Conservation (phyloP, 192 early-diverging fungal genomes). For the Rhizophagus prolifer region DNA sequence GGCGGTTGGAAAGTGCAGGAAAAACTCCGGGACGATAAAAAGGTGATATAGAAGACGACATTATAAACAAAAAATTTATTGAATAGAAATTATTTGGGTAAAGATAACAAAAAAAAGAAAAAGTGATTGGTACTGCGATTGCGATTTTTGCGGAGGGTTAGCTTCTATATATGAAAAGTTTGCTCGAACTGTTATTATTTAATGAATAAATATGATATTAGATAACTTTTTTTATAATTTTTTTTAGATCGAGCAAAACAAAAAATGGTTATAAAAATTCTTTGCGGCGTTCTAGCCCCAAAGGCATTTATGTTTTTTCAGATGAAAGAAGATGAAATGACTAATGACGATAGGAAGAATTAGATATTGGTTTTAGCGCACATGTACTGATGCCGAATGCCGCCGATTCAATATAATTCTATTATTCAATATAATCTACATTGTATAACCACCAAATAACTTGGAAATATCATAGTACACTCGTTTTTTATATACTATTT, state of each 20-base stretch:
- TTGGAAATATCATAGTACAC: background rate
- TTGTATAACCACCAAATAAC: background rate
- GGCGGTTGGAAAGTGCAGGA: conserved; percentile 19
- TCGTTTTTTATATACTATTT: background rate
- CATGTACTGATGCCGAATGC: background rate
- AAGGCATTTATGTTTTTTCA: background rate
- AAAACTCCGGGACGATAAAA: conserved; percentile 28
- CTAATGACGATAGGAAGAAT: background rate
- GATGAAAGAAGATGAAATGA: background rate
- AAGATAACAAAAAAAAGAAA: no score
- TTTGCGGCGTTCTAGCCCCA: background rate
- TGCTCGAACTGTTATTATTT: background rate
- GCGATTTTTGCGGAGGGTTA: background rate
- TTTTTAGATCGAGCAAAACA: background rate
- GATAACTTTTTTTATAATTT: background rate
- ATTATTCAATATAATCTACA: background rate
- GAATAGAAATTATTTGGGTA: background rate
- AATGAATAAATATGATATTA: background rate
- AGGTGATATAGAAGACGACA: conserved; percentile 28
- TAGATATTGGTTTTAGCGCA: background rate
- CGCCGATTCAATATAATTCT: no score
- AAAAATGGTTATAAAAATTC: background rate
- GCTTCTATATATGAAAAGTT: background rate
- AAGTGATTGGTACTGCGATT: background rate
- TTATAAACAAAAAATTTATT: background rate